Percentiles rank a stretch among this genome's conserved stretches.
phyloP scores from a whole-genome alignment of 345 rosid genomes.

The Syzygium oleosum region DNA sequence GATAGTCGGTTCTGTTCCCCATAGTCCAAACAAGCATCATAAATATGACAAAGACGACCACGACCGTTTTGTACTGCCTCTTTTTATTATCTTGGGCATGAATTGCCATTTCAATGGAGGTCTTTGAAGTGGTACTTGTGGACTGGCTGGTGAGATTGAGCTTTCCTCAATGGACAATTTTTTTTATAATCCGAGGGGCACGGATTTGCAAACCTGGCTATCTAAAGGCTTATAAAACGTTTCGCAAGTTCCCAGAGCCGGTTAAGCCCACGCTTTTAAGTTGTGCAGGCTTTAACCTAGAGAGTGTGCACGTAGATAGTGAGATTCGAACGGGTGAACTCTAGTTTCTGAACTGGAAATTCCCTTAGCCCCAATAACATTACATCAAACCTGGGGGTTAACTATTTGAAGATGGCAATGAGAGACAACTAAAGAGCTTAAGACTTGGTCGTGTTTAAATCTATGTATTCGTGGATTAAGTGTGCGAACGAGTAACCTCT shows the following conservation, averaged over 20 bases:
- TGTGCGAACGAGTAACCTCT: neutral
- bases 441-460: neutral
- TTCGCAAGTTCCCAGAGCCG: neutral
- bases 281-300: neutral
- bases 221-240: neutral
- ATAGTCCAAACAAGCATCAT: neutral
- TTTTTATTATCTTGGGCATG: neutral
- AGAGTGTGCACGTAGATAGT: neutral
- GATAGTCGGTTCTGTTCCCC: neutral
- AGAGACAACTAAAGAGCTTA: neutral
- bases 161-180: neutral
- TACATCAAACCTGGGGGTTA: neutral
- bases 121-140: neutral
- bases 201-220: neutral
- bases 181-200: neutral
- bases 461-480: neutral
- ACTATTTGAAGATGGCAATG: neutral
- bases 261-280: neutral
- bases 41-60: neutral
- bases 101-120: neutral
- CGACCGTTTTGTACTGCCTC: neutral
- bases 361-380: neutral
- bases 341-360: neutral
- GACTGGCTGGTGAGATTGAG: neutral
- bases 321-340: neutral